Conservation (phyloP, 73 alveolate genomes). For the Symbiodinium natans region DNA sequence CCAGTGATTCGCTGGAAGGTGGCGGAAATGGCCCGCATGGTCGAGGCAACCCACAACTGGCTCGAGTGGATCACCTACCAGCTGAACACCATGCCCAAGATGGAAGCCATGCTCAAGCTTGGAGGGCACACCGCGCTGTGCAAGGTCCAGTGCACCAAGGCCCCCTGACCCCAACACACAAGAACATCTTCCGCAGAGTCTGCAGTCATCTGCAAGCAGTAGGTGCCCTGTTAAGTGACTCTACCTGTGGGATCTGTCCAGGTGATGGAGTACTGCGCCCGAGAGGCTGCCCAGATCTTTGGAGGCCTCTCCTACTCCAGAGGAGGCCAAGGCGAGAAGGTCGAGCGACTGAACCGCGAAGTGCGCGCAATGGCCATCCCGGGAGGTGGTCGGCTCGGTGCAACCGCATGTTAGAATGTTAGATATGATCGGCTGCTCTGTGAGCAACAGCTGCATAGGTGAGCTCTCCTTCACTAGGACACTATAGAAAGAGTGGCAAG, state of each 20-base stretch:
- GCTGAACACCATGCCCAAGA: conserved; percentile 72
- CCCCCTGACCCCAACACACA: no score
- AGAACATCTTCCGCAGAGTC: no score
- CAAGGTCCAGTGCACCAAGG: conserved; percentile 75
- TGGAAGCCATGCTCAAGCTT: conserved; percentile 46
- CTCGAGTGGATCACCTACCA: conserved; percentile 80
- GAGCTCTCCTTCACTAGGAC: neutral
- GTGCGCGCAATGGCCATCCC: conserved; percentile 85
- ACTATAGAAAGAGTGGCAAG: neutral
- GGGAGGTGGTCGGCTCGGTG: neutral
- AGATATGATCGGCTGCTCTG: neutral
- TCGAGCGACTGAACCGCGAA: conserved; percentile 82
- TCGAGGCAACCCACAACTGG: conserved; percentile 48
- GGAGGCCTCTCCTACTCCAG: conserved; percentile 84
- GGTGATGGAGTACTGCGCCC: conserved; percentile 89
- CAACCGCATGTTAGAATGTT: neutral
- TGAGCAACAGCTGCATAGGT: neutral
- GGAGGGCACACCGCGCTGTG: conserved; percentile 71
- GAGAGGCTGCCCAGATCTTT: conserved; percentile 92
- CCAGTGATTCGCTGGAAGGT: conserved; percentile 82
- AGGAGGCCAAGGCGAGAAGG: conserved; percentile 91
- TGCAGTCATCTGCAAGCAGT: no score
- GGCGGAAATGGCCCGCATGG: conserved; percentile 65
- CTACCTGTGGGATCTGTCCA: conserved; percentile 16
- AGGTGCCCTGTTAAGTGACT: no score